phyloP scores from a whole-genome alignment of 345 rosid genomes.

The Syzygium oleosum region DNA sequence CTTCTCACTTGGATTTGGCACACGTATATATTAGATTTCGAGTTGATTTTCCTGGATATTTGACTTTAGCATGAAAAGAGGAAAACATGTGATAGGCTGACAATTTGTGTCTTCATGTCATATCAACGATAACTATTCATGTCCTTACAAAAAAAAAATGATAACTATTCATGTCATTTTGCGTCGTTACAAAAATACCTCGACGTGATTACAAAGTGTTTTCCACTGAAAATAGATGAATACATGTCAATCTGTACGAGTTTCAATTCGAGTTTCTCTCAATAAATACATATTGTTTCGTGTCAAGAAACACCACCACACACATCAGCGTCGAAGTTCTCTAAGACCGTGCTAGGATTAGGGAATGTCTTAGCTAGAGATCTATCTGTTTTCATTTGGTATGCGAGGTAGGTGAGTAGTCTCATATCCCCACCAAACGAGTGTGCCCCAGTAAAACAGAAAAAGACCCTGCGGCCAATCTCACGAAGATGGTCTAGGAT shows the following conservation, averaged over 20 bases:
- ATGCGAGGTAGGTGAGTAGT: not conserved
- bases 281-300: not conserved
- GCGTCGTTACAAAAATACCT: not conserved
- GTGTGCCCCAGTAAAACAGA: not conserved
- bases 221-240: not conserved
- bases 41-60: not conserved
- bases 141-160: too few relatives aligned
- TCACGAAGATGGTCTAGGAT: not conserved
- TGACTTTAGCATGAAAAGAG: not conserved
- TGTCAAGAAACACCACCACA: not conserved
- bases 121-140: accelerated
- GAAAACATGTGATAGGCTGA: not conserved
- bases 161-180: accelerated
- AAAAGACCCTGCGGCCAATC: not conserved
- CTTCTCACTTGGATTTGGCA: not conserved
- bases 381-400: not conserved
- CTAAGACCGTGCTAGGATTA: not conserved
- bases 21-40: not conserved
- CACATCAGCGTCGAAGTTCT: not conserved
- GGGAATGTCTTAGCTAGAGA: not conserved
- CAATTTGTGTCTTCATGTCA: not conserved
- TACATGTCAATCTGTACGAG: accelerated
- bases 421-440: not conserved
- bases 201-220: not conserved
- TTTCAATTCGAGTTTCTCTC: not conserved